These are phyloP conservation scores for Leccinum uliginosum DNA, from an alignment of 768 basidiomycete genomes.

Conservation along the genomic window DNA sequence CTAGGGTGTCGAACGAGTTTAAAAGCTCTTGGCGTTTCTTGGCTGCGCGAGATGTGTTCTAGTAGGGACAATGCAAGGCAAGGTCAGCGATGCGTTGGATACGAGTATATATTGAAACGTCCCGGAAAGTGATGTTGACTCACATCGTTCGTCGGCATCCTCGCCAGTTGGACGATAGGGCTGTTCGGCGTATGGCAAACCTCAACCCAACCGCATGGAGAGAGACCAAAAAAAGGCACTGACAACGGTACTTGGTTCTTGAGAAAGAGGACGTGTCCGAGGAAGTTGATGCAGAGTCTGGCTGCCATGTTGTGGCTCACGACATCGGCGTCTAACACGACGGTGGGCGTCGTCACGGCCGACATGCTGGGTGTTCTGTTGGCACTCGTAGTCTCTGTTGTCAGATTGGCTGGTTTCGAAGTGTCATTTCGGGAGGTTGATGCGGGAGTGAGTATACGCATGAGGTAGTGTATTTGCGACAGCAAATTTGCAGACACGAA, in stretches of 20 bases:
- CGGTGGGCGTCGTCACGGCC: constrained; percentile 31
- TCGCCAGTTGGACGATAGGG: constrained; percentile 60
- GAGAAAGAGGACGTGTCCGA: constrained; percentile 70
- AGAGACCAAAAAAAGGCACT: constrained; percentile 27
- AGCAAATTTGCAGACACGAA: too few species aligned
- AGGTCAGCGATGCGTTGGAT: too few species aligned
- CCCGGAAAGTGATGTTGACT: constrained; percentile 13
- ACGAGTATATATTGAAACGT: neutral
- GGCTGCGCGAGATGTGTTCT: constrained; percentile 45
- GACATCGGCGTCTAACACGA: constrained; percentile 45
- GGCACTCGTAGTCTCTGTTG: neutral
- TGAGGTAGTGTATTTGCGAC: too few species aligned
- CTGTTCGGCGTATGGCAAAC: constrained; percentile 30
- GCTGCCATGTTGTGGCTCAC: constrained; percentile 61
- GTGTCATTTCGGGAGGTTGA: neutral
- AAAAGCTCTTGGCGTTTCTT: constrained; percentile 63
- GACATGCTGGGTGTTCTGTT: neutral
- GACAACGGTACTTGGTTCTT: constrained; percentile 80
- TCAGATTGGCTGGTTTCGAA: neutral
- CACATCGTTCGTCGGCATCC: constrained; percentile 48
- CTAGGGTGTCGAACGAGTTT: constrained; percentile 62
- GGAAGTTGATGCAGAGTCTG: constrained; percentile 53
- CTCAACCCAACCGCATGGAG: neutral
- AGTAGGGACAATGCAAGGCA: constrained; percentile 15
- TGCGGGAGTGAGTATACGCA: constrained; percentile 12